Evolutionary conservation across 2,329 filamentous ascomycete species (phyloP), one percentile per base, ranked within the genome.

Genomic region (Penicillium hordei): DNA sequence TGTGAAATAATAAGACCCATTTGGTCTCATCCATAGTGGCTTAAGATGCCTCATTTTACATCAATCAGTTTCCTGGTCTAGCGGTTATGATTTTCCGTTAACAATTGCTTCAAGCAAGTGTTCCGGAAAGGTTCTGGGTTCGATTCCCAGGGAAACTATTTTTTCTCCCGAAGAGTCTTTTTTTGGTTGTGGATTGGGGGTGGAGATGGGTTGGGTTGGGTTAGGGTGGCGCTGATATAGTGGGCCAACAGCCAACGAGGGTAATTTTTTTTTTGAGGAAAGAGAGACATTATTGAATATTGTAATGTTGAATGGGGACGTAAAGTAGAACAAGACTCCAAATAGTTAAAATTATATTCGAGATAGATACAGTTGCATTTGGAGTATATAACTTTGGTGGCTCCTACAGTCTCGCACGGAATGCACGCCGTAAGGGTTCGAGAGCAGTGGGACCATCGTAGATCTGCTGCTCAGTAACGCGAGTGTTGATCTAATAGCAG

Each of bases 391-490:
- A 6, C 29, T 2, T 17, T 19, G 10, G 25, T 25, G n/a, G 7
- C 21, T 5, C 13, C 31, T 72, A 83, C 48, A 85, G 71, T 64
- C 80, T 84, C 13, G 83, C 75, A 58, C 80, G 81, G 19, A 80
- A 78, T 75, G 64, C 44, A 29, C 43, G 65, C 19, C 74, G 79
- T 53, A 79, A 68, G 57, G 77, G 77, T 55, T 90, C 88, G 56
- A 93, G 73, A 9, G 85, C 85, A 25, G 86, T 79, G 55, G 86
- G 86, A 1, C 91, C 92, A 70, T 96, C 89, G 74, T 91, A 97
- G 55, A 96, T 90, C 68, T 96, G 90, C 64, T 89, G 82, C 74
- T 96, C 91, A 55, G 94, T 85, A 60, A 86, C 84, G 57, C 92
- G 83, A 6, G 89, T 83, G 74, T 97, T 97, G 69, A 96, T 86